Percentiles rank a stretch among this genome's conserved stretches.
Evolutionary conservation across 2,329 filamentous ascomycete genomes (phyloP).

Genomic region (Cercospora citrullina): DNA sequence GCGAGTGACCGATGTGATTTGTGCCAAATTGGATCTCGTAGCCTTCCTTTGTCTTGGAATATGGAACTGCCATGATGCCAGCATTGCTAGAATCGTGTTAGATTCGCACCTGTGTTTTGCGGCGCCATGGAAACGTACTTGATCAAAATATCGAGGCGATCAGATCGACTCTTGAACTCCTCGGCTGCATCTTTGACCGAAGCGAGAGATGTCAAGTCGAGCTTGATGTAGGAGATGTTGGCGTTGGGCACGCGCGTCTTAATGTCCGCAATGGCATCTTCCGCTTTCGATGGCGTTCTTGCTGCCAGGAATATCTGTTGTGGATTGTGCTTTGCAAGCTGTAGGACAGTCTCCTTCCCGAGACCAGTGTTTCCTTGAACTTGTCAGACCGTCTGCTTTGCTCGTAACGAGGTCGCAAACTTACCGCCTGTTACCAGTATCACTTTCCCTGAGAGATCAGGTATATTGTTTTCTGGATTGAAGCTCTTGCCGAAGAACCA

Average conservation of each 20-base stretch:
- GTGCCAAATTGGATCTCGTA: conserved; percentile 55
- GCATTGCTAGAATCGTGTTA: conserved; percentile 23
- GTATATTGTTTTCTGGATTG: conserved; percentile 37
- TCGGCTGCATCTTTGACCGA: conserved; percentile 51
- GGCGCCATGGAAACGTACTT: conserved; percentile 28
- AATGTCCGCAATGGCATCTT: conserved; percentile 45
- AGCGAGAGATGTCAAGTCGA: conserved; percentile 55
- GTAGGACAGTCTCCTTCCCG: conserved; percentile 49
- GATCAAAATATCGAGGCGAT: conserved; percentile 41
- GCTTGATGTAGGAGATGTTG: conserved; percentile 47
- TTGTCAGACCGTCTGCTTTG: not conserved
- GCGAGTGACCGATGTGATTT: conserved; percentile 53
- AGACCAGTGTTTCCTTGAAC: conserved; percentile 47
- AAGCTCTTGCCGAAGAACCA: conserved; percentile 31
- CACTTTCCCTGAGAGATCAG: conserved; percentile 36
- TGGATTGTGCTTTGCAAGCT: conserved; percentile 50
- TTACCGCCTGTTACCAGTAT: conserved; percentile 33
- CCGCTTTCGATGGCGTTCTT: conserved; percentile 46
- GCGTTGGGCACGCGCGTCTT: conserved; percentile 40
- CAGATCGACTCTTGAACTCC: conserved; percentile 40
- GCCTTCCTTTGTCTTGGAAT: conserved; percentile 47
- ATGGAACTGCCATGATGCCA: conserved; percentile 45
- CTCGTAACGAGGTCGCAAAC: not conserved
- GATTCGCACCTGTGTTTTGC: conserved; percentile 34
- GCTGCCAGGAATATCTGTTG: conserved; percentile 51